These are phyloP conservation scores for Russula compacta DNA, from an alignment of 768 basidiomycete species.

Conservation along the genomic window DNA sequence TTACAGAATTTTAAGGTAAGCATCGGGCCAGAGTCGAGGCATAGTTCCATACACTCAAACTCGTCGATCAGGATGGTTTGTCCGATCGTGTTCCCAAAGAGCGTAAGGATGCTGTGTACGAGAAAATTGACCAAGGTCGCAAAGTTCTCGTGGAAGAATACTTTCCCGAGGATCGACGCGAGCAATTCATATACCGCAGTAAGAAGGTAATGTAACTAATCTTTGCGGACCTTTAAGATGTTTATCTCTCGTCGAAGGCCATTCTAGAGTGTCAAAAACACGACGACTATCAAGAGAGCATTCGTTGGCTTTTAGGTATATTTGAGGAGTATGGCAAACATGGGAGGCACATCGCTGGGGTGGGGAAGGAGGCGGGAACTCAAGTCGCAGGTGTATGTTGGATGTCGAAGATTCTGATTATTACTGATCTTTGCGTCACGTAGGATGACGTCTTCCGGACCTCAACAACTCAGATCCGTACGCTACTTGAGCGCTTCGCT, in stretches of 20 bases:
- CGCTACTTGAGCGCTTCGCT: slow-evolving; percentile 86
- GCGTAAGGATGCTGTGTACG: slow-evolving; percentile 48
- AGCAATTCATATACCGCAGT: slow-evolving; percentile 86
- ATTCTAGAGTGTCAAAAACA: slow-evolving; percentile 91
- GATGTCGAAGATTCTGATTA: slow-evolving; percentile 17
- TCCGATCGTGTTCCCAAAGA: slow-evolving; percentile 57
- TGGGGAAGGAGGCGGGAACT: slow-evolving; percentile 26
- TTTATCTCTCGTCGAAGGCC: slow-evolving; percentile 33
- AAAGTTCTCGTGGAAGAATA: slow-evolving; percentile 72
- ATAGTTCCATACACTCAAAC: not conserved
- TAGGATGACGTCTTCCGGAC: slow-evolving; percentile 49
- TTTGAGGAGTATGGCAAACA: slow-evolving; percentile 55
- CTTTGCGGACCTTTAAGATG: too few relatives aligned
- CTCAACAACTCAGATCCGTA: slow-evolving; percentile 57
- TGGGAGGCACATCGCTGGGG: slow-evolving; percentile 33
- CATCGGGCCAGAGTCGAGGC: not conserved
- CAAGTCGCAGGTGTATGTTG: slow-evolving; percentile 24
- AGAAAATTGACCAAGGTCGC: slow-evolving; percentile 49
- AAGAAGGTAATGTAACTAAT: slow-evolving; percentile 58
- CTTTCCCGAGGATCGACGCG: slow-evolving; percentile 84
- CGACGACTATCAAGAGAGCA: slow-evolving; percentile 75
- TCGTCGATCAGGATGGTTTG: slow-evolving; percentile 30
- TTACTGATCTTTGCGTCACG: slow-evolving; percentile 13
- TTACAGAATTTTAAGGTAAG: slow-evolving; percentile 27
- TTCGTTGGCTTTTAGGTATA: slow-evolving; percentile 62